A percentile compares a stretch with the other conserved stretches of the same genome.
Conservation (phyloP, 2,329 filamentous ascomycete genomes). For the Colletotrichum theobromicola region DNA sequence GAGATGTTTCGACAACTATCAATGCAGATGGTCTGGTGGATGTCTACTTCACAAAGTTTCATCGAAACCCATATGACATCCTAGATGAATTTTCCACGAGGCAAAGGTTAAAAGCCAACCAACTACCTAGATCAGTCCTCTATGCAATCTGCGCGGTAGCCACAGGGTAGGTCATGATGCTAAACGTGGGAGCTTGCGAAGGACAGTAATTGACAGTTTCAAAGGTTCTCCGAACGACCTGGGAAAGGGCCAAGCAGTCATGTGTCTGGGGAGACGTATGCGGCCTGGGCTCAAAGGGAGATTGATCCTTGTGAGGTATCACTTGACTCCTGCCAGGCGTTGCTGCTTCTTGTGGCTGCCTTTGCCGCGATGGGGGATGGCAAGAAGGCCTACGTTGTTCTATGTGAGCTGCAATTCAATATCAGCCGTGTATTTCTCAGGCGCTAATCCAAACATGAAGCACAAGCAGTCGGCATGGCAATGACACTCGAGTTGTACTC, state of each 20-base stretch:
- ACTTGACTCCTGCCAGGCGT: slow-evolving; percentile 3
- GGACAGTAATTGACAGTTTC: not conserved
- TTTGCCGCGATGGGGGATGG: slow-evolving; percentile 4
- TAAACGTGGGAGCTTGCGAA: not conserved
- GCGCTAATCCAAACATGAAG: not conserved
- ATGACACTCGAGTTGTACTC: slow-evolving; percentile 3
- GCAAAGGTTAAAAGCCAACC: not conserved
- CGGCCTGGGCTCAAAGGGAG: slow-evolving; percentile 2
- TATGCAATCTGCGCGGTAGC: slow-evolving; percentile 13
- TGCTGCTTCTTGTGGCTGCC: not conserved
- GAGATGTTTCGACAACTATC: not conserved
- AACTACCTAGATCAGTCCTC: not conserved
- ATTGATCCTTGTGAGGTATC: not conserved
- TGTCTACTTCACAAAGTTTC: slow-evolving; percentile 9
- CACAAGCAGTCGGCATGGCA: not conserved
- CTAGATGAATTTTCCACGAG: not conserved
- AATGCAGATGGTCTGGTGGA: slow-evolving; percentile 9
- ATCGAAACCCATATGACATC: slow-evolving; percentile 5
- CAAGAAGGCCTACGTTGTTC: not conserved
- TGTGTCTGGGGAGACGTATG: slow-evolving; percentile 6
- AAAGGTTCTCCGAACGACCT: not conserved
- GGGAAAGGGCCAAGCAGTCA: slow-evolving; percentile 7
- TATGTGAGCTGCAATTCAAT: not conserved
- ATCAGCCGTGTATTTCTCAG: not conserved
- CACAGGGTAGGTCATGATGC: not conserved